Evolutionary conservation across 306 rosid genomes (phyloP), one percentile per base, ranked within the genome.

Genomic region (Quillaja saponaria): DNA sequence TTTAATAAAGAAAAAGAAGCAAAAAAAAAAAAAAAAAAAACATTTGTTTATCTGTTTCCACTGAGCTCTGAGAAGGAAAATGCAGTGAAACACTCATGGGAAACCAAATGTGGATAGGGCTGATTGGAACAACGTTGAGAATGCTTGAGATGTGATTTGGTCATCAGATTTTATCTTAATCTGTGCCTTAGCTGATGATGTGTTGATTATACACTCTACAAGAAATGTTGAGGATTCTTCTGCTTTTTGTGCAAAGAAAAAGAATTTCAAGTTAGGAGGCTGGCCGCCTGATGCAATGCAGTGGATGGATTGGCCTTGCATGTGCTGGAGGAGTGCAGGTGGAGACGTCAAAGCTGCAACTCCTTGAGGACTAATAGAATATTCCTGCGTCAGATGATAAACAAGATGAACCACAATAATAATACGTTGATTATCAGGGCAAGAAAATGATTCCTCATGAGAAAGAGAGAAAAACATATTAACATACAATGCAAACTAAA

Each of bases 271-370:
- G 83, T 83, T 83, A 6, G 99, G 96, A 65, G 97, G 46, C 75
- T 85, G 94, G 15, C 99, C 97, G 3, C 99, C 99, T 13, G 97
- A 87, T 15, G 99, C 99, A 51, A 90, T 90, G 85, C 96, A 90
- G 35, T 89, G 95, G 73, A 94, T 81, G 15, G 85, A 82, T 67
- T 85, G 90, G 64, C 78, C 81, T 76, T 87, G 95, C 99, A 94
- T 94, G 76, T 94, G 91, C 69, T 80, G 80, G 17, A 85, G 85
- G 61, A 94, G 91, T 15, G 85, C 61, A 58, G 75, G 68, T 25
- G 99, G 95, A 13, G 84, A 40, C 12, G 82, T 76, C 83, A 94
- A 76, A 1, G 84, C 80, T 13, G 82, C 80, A 19, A 85, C 78
- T 67, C 91, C 99, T 67, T 69, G 81, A 55, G 99, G 82, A 70